Evolutionary conservation across 768 basidiomycete species (phyloP).

Genomic region (Rubroboletus pulcherrimus): DNA sequence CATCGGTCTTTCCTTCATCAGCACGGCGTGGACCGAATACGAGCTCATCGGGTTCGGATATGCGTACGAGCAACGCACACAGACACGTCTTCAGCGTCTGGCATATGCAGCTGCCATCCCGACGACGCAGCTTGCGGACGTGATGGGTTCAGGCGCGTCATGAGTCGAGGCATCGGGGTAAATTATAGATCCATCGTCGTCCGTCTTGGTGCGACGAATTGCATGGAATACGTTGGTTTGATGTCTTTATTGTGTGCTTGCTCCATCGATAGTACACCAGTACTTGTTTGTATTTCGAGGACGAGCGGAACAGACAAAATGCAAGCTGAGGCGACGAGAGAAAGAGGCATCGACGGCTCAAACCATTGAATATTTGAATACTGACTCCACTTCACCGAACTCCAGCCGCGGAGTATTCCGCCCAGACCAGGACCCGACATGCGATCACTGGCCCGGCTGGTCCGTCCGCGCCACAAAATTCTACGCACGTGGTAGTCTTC

Average conservation of each 20-base stretch:
- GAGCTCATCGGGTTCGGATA: constrained; percentile 39
- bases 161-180: neutral
- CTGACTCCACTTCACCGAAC: too few species aligned
- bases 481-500: too few species aligned
- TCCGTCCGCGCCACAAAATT: too few species aligned
- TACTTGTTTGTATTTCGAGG: neutral
- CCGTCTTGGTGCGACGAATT: neutral
- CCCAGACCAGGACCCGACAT: too few species aligned
- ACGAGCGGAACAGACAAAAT: neutral
- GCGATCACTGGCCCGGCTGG: too few species aligned
- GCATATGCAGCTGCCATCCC: constrained; percentile 55
- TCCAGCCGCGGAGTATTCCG: too few species aligned
- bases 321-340: neutral
- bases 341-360: neutral
- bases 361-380: too few species aligned
- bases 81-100: constrained; percentile 44
- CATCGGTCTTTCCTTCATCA: constrained; percentile 40
- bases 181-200: neutral
- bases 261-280: neutral
- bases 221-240: neutral
- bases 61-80: constrained; percentile 53
- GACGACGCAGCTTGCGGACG: constrained; percentile 44
- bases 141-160: constrained; percentile 15
- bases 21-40: constrained; percentile 44
- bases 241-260: neutral